Conservation (phyloP, 2,329 filamentous ascomycete species). For the Fusarium succisae region DNA sequence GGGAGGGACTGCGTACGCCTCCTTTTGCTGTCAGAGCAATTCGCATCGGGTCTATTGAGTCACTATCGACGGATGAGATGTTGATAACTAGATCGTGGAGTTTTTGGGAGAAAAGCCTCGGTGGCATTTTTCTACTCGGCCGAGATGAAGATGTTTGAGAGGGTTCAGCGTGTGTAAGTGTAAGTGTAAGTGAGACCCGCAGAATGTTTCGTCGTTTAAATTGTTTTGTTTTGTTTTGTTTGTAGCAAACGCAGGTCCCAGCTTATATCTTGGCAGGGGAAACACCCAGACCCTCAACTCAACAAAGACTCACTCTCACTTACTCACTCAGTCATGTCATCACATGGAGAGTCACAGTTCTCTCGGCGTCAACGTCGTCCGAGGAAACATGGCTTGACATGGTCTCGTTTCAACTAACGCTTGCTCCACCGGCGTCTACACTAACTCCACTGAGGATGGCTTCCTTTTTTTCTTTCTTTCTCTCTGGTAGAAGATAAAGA, state of each 20-base stretch:
- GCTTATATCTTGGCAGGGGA: neutral
- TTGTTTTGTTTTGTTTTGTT: neutral
- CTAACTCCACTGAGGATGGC: neutral
- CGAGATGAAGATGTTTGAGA: neutral
- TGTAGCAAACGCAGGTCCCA: neutral
- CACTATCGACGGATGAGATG: constrained; percentile 3
- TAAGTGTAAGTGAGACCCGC: neutral
- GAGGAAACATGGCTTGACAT: constrained; percentile 3
- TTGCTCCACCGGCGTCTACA: neutral
- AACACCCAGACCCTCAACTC: neutral
- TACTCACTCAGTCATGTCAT: neutral
- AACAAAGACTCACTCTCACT: neutral
- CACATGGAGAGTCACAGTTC: neutral
- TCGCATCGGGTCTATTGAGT: neutral
- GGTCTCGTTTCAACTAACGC: constrained; percentile 1
- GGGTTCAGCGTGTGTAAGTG: neutral
- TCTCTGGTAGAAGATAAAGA: neutral
- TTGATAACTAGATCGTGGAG: neutral
- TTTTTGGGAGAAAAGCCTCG: neutral
- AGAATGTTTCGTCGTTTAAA: constrained; percentile 13
- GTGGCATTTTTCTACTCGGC: neutral
- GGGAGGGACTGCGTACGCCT: neutral
- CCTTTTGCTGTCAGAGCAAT: neutral
- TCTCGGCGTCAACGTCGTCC: neutral
- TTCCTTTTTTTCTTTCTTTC: neutral